Evolutionary conservation across 1,284 basidiomycete genomes (phyloP), one percentile per base, ranked within the genome.

Genomic region (Ceratobasidium papillatum): DNA sequence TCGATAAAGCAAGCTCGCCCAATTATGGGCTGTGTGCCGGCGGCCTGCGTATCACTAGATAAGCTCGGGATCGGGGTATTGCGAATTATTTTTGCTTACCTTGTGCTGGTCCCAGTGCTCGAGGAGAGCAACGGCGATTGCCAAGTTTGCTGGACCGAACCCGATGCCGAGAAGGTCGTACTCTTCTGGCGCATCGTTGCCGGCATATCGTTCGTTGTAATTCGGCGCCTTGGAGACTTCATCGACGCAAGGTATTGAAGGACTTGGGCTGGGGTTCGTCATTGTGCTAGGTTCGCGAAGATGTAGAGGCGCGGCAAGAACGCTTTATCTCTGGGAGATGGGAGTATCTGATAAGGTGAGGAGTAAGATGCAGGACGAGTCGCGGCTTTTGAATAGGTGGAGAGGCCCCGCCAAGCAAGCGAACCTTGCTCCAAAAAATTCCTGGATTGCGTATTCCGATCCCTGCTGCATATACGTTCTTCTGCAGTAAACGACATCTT

Each of bases 1-100:
- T 89, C 88, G 64, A 89, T 82, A 80, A 89, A 89, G 63, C 86
- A 81, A 19, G 82, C 80, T 43, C 83, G 84, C 74, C 82, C 81
- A 19, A 80, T 75, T 32, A 79, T 56, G n/a, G 65, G 65, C 32
- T 56, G 45, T 22, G 65, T 54, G 17, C 65, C 65, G 22, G 49
- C 65, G 36, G 49, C 65, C 65, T 68, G 27, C 32, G 43, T 4
- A 17, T 12, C 19, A 41, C 45, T 4, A 11, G 9, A n/a, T 47
- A 47, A 47, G 45, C 8, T 11, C 45, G 45, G 19, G 45, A 68
- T 36, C 32, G 54, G 49, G 49, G 54, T 47, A 68, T 68, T 34
- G 64, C 47, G 49, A 12, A 68, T 34, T 19, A 36, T 11, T 3
- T 47, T 32, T 7, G 12, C 47, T 41, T 68, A 68, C 64, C 51